phyloP scores from a whole-genome alignment of 495 filamentous ascomycete genomes.

The Annulohypoxylon moriforme region DNA sequence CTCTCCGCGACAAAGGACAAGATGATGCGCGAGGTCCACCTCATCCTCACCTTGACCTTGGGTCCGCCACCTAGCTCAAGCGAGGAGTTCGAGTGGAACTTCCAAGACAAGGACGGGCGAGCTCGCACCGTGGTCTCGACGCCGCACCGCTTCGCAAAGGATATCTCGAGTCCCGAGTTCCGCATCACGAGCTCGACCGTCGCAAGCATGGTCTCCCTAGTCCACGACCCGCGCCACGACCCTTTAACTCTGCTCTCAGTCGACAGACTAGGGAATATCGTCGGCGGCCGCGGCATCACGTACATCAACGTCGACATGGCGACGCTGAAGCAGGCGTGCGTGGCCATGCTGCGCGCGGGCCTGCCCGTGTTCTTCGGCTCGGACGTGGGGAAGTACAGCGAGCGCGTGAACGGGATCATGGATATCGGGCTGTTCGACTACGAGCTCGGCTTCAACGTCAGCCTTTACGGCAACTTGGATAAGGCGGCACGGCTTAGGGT shows the following conservation, averaged over 20 bases:
- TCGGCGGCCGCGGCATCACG: constrained; percentile 73
- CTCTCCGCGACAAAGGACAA: constrained; percentile 69
- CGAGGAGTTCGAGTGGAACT: constrained; percentile 80
- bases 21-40: constrained; percentile 81
- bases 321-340: constrained; percentile 75
- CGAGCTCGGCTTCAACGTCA: constrained; percentile 80
- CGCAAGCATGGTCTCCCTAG: constrained; percentile 75
- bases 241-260: constrained; percentile 79
- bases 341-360: constrained; percentile 79
- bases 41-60: constrained; percentile 79
- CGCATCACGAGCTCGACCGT: constrained; percentile 64
- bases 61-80: constrained; percentile 77
- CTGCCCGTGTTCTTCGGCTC: constrained; percentile 88
- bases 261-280: constrained; percentile 80
- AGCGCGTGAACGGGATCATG: constrained; percentile 75
- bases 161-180: constrained; percentile 60
- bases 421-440: constrained; percentile 78
- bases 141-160: constrained; percentile 73
- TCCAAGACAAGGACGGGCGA: constrained; percentile 72
- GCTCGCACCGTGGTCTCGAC: constrained; percentile 68
- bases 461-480: constrained; percentile 66
- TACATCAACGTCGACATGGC: constrained; percentile 86
- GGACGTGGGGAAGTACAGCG: constrained; percentile 85
- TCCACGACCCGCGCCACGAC: constrained; percentile 84
- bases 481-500: constrained; percentile 78